Evolutionary conservation across 257 asterid genomes (phyloP).

Genomic region (Vinca minor): DNA sequence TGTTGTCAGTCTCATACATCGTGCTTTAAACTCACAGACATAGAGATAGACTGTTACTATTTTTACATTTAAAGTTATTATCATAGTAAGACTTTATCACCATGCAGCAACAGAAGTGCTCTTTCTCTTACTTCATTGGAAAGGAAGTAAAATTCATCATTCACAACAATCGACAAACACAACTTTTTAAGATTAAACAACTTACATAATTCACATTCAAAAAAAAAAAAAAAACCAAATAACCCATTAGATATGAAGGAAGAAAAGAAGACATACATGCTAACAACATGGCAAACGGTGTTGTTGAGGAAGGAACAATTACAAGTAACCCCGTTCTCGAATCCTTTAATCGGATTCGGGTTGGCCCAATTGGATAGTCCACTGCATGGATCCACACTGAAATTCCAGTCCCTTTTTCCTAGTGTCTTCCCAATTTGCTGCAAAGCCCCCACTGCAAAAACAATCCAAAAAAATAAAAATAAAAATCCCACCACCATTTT

Average conservation of each 20-base stretch:
- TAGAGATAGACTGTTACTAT: too few species aligned
- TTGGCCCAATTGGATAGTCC: slow-evolving; percentile 9
- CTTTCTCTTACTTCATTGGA: too few species aligned
- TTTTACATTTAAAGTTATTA: too few species aligned
- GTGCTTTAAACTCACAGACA: too few species aligned
- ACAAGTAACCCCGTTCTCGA: slow-evolving; percentile 32
- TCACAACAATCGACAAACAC: too few species aligned
- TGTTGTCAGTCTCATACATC: too few species aligned
- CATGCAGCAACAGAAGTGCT: too few species aligned
- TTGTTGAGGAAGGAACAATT: slow-evolving; percentile 30
- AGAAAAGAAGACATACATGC: slow-evolving; percentile 32
- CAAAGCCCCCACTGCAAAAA: slow-evolving; percentile 9
- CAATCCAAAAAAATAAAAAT: neutral
- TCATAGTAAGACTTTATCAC: too few species aligned
- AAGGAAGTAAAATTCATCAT: too few species aligned
- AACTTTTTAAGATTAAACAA: too few species aligned
- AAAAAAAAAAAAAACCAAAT: too few species aligned
- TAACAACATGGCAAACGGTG: slow-evolving; percentile 46
- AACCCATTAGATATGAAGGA: neutral
- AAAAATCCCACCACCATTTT: neutral
- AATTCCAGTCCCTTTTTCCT: slow-evolving; percentile 22
- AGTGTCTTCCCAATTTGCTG: slow-evolving; percentile 10
- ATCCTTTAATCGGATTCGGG: slow-evolving; percentile 16
- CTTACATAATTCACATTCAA: too few species aligned
- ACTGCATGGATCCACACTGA: slow-evolving; percentile 25